Conservation (phyloP, 2,329 filamentous ascomycete genomes). For the Pseudocercospora fuligena region DNA sequence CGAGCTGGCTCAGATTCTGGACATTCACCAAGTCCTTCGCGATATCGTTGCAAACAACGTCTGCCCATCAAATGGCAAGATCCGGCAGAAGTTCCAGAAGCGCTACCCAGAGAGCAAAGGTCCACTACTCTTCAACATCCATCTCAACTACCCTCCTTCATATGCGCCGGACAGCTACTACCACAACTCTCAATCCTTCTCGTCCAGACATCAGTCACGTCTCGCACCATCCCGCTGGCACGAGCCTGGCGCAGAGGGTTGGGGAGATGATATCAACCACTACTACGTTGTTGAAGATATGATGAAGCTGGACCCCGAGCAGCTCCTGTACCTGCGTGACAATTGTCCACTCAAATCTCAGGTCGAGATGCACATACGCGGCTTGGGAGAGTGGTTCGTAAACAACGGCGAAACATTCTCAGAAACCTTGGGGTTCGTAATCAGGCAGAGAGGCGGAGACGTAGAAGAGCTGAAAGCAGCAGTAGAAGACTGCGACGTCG, state of each 20-base stretch:
- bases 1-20: constrained; percentile 64
- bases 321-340: constrained; percentile 63
- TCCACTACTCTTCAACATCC: constrained; percentile 56
- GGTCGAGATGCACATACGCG: constrained; percentile 59
- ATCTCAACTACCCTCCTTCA: constrained; percentile 40
- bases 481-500: constrained; percentile 71
- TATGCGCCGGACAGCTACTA: constrained; percentile 44
- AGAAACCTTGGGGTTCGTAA: constrained; percentile 62
- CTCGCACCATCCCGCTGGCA: constrained; percentile 55
- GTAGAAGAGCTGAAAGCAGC: constrained; percentile 64
- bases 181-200: constrained; percentile 41
- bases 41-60: constrained; percentile 63
- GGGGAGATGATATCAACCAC: constrained; percentile 67
- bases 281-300: constrained; percentile 69
- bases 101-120: constrained; percentile 57
- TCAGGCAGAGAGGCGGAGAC: constrained; percentile 60
- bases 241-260: constrained; percentile 63
- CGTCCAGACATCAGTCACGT: constrained; percentile 51
- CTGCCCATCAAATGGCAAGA: constrained; percentile 65
- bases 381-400: constrained; percentile 64
- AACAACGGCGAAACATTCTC: constrained; percentile 67
- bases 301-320: constrained; percentile 65
- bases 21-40: constrained; percentile 60
- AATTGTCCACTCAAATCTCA: constrained; percentile 61
- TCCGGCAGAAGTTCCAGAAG: constrained; percentile 63